Percentiles rank a stretch among this genome's conserved stretches.
Evolutionary conservation across 208 protist species (phyloP).

Genomic region (Wallacemonas collosoma): DNA sequence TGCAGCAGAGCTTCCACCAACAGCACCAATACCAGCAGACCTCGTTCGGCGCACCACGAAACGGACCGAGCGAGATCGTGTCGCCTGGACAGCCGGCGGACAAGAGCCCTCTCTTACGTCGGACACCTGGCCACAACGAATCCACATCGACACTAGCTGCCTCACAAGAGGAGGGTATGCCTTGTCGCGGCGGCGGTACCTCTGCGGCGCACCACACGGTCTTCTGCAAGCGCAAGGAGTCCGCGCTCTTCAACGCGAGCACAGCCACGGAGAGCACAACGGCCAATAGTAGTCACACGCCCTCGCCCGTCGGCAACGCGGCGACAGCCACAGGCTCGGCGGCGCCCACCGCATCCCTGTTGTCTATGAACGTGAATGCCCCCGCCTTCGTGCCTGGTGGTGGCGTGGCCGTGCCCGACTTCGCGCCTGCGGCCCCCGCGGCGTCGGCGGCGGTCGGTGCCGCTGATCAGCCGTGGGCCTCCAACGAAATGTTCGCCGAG

Average conservation of each 20-base stretch:
- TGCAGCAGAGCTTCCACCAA: conserved; percentile 51
- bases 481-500: conserved; percentile 39
- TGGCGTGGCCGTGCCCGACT: background rate
- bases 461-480: conserved; percentile 31
- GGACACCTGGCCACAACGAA: conserved; percentile 9
- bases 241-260: conserved; percentile 1
- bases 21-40: conserved; percentile 25
- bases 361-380: conserved; percentile 29
- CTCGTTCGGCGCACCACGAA: no score
- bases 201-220: background rate
- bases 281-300: background rate
- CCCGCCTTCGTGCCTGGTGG: conserved; percentile 32
- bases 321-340: background rate
- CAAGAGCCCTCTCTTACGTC: conserved; percentile 2
- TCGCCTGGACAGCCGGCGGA: background rate
- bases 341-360: background rate
- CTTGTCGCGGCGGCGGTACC: background rate
- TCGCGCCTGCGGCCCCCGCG: background rate
- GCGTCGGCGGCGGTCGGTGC: background rate
- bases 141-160: background rate
- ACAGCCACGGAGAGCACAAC: conserved; percentile 15
- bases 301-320: background rate
- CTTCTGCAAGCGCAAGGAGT: background rate
- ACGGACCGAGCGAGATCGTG: no score
- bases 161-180: background rate